phyloP scores from a whole-genome alignment of 129 eudicot genomes.

The Kitagawia praeruptora region DNA sequence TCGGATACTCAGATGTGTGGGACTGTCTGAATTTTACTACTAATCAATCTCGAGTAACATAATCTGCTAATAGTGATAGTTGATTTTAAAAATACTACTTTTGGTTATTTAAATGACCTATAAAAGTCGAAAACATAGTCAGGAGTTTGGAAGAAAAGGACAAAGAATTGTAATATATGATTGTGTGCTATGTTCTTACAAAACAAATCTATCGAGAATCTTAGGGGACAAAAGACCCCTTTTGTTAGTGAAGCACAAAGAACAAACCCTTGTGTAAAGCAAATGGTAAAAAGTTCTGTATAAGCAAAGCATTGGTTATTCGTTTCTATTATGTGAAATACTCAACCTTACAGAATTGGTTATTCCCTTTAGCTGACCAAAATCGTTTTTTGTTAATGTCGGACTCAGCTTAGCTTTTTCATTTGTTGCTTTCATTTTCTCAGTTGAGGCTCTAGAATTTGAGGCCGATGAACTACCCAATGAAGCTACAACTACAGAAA shows the following conservation, averaged over 20 bases:
- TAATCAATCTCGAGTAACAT: too few relatives aligned
- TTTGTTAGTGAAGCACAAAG: not conserved
- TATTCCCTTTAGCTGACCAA: not conserved
- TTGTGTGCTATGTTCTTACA: not conserved
- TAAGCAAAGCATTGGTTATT: not conserved
- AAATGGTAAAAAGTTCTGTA: not conserved
- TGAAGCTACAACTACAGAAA: slow-evolving; percentile 49
- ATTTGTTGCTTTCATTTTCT: slow-evolving; percentile 15
- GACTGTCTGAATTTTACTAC: too few relatives aligned
- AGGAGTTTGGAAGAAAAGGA: too few relatives aligned
- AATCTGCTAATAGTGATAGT: too few relatives aligned
- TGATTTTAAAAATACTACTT: too few relatives aligned
- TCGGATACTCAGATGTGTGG: too few relatives aligned
- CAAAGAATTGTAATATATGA: too few relatives aligned
- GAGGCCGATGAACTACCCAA: slow-evolving; percentile 60
- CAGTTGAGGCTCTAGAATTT: slow-evolving; percentile 54
- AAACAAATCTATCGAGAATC: not conserved
- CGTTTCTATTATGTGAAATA: too few relatives aligned
- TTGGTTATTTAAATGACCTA: too few relatives aligned
- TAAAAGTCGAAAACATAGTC: too few relatives aligned
- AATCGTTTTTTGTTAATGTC: not conserved
- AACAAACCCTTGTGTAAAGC: not conserved
- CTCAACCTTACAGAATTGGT: not conserved
- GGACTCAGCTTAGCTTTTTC: not conserved
- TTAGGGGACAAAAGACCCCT: not conserved